phyloP scores from a whole-genome alignment of 2,329 filamentous ascomycete species.

The Cryphonectria naterciae region DNA sequence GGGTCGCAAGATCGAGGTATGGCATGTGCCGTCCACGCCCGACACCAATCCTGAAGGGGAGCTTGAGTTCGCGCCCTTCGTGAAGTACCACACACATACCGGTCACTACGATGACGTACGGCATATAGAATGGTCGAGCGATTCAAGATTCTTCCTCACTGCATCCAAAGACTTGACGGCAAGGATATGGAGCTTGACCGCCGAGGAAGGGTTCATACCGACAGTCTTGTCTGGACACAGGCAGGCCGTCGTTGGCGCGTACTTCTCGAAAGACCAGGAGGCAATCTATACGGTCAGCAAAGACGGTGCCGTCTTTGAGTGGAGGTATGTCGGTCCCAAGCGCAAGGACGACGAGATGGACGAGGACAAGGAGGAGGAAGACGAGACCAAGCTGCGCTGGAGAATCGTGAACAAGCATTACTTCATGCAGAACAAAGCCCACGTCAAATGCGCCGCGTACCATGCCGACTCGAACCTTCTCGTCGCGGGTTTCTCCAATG shows the following conservation, averaged over 20 bases:
- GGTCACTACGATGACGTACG: constrained; percentile 88
- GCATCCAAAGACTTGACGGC: constrained; percentile 91
- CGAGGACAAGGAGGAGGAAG: constrained; percentile 62
- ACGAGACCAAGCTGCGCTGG: constrained; percentile 76
- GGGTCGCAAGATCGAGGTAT: constrained; percentile 88
- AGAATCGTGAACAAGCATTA: constrained; percentile 89
- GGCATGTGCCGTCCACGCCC: constrained; percentile 91
- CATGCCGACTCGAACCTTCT: constrained; percentile 86
- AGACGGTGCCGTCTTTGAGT: constrained; percentile 94
- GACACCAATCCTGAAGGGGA: constrained; percentile 78
- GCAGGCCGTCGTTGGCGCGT: constrained; percentile 90
- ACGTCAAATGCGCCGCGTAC: constrained; percentile 87
- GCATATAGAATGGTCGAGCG: constrained; percentile 91
- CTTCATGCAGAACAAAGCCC: constrained; percentile 88
- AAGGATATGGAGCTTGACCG: constrained; percentile 90
- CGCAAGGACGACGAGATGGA: constrained; percentile 64
- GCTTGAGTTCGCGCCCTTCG: constrained; percentile 93
- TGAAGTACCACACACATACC: constrained; percentile 81
- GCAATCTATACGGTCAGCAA: constrained; percentile 95
- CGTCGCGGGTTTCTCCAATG: constrained; percentile 95
- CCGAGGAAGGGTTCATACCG: constrained; percentile 84
- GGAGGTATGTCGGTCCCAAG: constrained; percentile 76
- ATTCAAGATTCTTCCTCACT: constrained; percentile 93
- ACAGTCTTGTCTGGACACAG: constrained; percentile 91
- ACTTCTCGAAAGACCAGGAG: constrained; percentile 94